Conservation (phyloP, 768 basidiomycete species). For the Nevesoporus exiguus region DNA sequence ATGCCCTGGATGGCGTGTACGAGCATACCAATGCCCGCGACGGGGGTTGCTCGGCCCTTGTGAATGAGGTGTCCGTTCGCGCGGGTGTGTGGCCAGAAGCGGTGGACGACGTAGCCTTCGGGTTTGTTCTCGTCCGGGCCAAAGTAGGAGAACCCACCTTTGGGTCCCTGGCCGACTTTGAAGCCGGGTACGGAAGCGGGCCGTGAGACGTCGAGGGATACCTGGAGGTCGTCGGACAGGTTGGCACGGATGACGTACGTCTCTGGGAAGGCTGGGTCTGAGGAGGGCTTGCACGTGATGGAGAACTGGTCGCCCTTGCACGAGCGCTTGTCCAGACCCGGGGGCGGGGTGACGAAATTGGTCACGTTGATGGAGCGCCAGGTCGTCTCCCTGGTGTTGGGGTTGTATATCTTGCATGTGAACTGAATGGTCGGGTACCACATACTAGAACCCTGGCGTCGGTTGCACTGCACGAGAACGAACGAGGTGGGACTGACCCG, state of each 20-base stretch:
- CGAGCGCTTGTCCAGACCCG: conserved; percentile 80
- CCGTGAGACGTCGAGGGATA: conserved; percentile 71
- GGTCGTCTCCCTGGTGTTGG: conserved; percentile 62
- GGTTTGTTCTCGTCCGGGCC: conserved; percentile 64
- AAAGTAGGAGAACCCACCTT: conserved; percentile 89
- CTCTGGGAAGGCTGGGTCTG: conserved; percentile 64
- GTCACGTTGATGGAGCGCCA: conserved; percentile 89
- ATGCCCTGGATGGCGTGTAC: conserved; percentile 98
- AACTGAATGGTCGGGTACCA: conserved; percentile 97
- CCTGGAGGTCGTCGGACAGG: conserved; percentile 72
- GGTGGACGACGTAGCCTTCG: conserved; percentile 85
- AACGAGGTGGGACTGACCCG: conserved; percentile 56
- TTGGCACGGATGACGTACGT: conserved; percentile 77
- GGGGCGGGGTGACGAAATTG: conserved; percentile 75
- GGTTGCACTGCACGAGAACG: conserved; percentile 4
- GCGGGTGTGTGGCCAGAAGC: conserved; percentile 78
- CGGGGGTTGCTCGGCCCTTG: conserved; percentile 55
- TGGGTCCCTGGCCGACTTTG: conserved; percentile 85
- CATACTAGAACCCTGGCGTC: conserved; percentile 46
- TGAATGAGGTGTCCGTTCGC: conserved; percentile 65
- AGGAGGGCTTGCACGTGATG: conserved; percentile 57
- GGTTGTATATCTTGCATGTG: conserved; percentile 83
- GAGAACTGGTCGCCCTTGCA: conserved; percentile 83
- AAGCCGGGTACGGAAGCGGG: conserved; percentile 75
- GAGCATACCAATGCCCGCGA: conserved; percentile 77